phyloP scores from a whole-genome alignment of 2,329 filamentous ascomycete genomes.

The Coniochaeta prunicola region DNA sequence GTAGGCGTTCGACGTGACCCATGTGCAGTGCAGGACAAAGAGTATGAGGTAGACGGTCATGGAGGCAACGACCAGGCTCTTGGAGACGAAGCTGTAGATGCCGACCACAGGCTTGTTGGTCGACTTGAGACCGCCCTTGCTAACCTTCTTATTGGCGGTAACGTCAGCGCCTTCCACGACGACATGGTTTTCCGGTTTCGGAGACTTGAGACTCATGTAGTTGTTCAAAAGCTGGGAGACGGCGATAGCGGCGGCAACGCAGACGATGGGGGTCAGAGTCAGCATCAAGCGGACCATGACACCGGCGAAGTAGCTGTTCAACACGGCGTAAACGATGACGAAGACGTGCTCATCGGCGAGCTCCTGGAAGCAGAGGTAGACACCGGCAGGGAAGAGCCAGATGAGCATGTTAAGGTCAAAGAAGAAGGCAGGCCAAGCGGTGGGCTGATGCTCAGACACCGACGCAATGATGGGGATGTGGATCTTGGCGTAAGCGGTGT shows the following conservation, averaged over 20 bases:
- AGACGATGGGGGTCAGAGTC: constrained; percentile 92
- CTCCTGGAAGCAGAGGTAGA: constrained; percentile 95
- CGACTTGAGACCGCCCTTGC: constrained; percentile 57
- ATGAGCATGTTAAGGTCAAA: constrained; percentile 98
- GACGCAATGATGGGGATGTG: constrained; percentile 99
- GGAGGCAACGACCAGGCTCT: constrained; percentile 64
- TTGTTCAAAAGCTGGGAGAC: constrained; percentile 83
- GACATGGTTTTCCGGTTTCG: constrained; percentile 41
- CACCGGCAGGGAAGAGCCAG: constrained; percentile 97
- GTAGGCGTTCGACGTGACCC: constrained; percentile 98
- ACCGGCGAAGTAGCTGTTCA: constrained; percentile 95
- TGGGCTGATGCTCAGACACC: constrained; percentile 98
- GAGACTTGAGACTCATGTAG: constrained; percentile 64
- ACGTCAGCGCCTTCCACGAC: constrained; percentile 39
- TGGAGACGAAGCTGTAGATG: constrained; percentile 75
- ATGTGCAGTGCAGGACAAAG: constrained; percentile 96
- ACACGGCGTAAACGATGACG: constrained; percentile 91
- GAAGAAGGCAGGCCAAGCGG: constrained; percentile 98
- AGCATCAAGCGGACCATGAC: constrained; percentile 99
- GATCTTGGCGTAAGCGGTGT: constrained; percentile 97
- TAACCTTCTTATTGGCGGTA: constrained; percentile 36
- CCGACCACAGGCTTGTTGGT: constrained; percentile 70
- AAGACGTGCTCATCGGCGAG: constrained; percentile 96
- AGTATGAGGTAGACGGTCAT: constrained; percentile 77
- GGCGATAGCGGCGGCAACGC: constrained; percentile 84